phyloP scores from a whole-genome alignment of 129 eudicot genomes.

The Flaveria robusta region DNA sequence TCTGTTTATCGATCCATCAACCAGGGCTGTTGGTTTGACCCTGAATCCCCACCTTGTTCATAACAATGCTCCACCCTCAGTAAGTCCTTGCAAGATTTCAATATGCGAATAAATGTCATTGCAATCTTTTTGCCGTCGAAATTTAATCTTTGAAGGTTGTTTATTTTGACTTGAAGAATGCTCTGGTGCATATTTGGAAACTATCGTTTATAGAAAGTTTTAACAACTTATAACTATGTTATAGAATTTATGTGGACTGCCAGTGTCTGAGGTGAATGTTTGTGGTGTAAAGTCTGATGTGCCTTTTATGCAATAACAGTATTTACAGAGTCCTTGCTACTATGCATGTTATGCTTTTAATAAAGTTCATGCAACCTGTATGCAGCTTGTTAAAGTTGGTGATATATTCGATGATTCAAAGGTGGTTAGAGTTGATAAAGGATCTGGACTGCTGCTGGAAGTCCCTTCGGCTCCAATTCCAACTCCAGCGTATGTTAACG shows the following conservation, averaged over 20 bases:
- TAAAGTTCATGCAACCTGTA: constrained; percentile 21
- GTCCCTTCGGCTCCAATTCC: constrained; percentile 73
- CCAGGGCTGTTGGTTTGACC: constrained; percentile 94
- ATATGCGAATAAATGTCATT: constrained; percentile 4
- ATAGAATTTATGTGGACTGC: neutral
- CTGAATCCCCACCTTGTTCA: constrained; percentile 77
- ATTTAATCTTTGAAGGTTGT: neutral
- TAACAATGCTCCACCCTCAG: constrained; percentile 82
- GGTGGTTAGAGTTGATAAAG: constrained; percentile 82
- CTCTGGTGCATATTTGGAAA: neutral
- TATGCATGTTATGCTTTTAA: constrained; percentile 7
- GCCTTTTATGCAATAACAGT: constrained; percentile 4
- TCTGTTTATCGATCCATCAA: constrained; percentile 82
- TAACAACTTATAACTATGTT: neutral
- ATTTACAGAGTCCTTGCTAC: neutral
- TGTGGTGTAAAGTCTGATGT: constrained; percentile 12
- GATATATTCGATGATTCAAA: constrained; percentile 78
- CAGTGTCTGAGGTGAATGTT: constrained; percentile 13
- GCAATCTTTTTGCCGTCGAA: constrained; percentile 2
- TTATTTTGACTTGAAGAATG: neutral
- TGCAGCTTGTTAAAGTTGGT: constrained; percentile 80
- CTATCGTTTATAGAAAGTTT: neutral
- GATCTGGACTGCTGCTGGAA: constrained; percentile 75
- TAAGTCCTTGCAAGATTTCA: constrained; percentile 44
- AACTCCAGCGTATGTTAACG: constrained; percentile 88